A percentile compares a stretch with the other conserved stretches of the same genome.
phyloP scores from a whole-genome alignment of 192 early-diverging fungal species.

The Geosiphon pyriformis region DNA sequence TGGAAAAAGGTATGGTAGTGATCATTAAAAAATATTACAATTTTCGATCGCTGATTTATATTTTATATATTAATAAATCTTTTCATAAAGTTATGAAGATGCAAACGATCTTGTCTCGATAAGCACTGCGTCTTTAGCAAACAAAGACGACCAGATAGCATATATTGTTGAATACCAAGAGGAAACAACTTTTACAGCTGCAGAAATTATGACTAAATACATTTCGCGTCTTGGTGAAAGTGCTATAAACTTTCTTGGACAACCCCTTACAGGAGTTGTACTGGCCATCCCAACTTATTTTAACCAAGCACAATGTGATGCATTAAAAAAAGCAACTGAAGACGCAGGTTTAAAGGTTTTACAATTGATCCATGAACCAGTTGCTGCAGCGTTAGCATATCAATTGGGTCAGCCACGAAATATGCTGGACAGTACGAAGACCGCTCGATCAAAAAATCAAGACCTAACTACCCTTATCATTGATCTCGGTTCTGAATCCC shows the following conservation, averaged over 20 bases:
- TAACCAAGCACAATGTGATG: conserved; percentile 61
- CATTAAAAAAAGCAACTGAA: conserved; percentile 58
- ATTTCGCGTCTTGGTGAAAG: conserved; percentile 76
- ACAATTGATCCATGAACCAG: conserved; percentile 83
- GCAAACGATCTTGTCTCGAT: conserved; percentile 30
- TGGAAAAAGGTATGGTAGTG: conserved; percentile 64
- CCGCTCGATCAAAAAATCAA: conserved; percentile 13
- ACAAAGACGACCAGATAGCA: conserved; percentile 49
- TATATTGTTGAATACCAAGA: conserved; percentile 63
- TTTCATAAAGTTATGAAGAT: conserved; percentile 21
- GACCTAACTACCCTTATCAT: conserved; percentile 81
- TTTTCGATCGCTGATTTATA: no score
- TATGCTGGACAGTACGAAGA: conserved; percentile 38
- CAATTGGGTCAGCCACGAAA: conserved; percentile 51
- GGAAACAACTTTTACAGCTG: conserved; percentile 57
- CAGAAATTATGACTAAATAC: conserved; percentile 75
- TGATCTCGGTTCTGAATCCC: conserved; percentile 83
- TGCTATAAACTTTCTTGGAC: conserved; percentile 84
- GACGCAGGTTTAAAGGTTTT: conserved; percentile 76
- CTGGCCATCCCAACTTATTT: conserved; percentile 87
- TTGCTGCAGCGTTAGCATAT: conserved; percentile 86
- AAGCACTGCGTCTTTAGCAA: conserved; percentile 49
- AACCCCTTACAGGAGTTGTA: conserved; percentile 72
- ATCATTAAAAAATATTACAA: background rate
- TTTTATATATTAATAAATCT: background rate